These are phyloP conservation scores for Lachnellula cervina DNA, from an alignment of 2,329 filamentous ascomycete species.

Conservation along the genomic window DNA sequence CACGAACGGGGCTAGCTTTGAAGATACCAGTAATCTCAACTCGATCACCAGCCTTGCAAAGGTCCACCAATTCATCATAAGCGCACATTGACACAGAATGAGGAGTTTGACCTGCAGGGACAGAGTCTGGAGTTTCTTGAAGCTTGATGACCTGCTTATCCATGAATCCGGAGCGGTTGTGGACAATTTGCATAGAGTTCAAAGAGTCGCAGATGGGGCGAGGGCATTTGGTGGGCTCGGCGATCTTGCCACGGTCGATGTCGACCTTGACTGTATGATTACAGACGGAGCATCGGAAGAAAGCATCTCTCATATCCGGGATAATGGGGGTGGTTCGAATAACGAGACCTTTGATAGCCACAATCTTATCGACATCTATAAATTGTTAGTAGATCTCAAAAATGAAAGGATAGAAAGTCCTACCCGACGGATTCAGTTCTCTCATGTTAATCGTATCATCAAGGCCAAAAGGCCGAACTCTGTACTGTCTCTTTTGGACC, in stretches of 20 bases:
- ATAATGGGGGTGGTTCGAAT: constrained; percentile 95
- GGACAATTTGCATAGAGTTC: constrained; percentile 97
- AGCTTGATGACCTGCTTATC: constrained; percentile 99
- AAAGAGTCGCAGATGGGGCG: constrained; percentile 73
- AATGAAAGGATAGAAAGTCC: constrained; percentile 17
- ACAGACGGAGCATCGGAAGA: constrained; percentile 93
- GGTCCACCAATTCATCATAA: constrained; percentile 94
- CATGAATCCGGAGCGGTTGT: constrained; percentile 90
- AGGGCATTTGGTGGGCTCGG: constrained; percentile 87
- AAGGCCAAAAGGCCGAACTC: constrained; percentile 83
- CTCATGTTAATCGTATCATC: constrained; percentile 85
- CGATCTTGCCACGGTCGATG: constrained; percentile 92
- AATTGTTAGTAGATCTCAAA: constrained; percentile 23
- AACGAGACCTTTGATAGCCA: constrained; percentile 91
- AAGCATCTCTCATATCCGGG: constrained; percentile 98
- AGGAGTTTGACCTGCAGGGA: constrained; percentile 93
- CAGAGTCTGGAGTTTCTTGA: constrained; percentile 91
- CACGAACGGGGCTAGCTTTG: constrained; percentile 85
- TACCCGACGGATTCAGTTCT: constrained; percentile 83
- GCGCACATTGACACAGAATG: constrained; percentile 95
- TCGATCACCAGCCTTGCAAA: constrained; percentile 96
- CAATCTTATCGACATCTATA: constrained; percentile 87
- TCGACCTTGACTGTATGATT: constrained; percentile 86
- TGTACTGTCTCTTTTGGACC: constrained; percentile 77
- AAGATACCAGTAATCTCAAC: constrained; percentile 96